phyloP scores from a whole-genome alignment of 2,329 filamentous ascomycete genomes.

The Thielaviopsis musarum region DNA sequence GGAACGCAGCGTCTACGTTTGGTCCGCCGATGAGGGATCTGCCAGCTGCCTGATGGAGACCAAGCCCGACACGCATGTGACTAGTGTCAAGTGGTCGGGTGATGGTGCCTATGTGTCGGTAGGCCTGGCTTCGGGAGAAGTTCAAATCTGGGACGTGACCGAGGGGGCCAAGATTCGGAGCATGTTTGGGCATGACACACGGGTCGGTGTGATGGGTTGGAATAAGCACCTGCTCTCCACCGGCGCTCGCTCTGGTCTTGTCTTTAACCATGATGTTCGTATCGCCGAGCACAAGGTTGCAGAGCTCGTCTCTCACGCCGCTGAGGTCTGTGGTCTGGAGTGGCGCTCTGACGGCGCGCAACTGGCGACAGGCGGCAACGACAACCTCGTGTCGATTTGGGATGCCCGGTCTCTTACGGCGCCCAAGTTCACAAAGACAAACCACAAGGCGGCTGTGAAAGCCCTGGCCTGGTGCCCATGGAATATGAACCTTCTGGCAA shows the following conservation, averaged over 20 bases:
- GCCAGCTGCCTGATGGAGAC: conserved; percentile 84
- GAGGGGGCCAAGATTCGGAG: conserved; percentile 90
- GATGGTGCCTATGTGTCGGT: conserved; percentile 94
- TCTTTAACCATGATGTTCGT: conserved; percentile 97
- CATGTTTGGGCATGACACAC: conserved; percentile 95
- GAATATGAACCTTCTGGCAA: conserved; percentile 94
- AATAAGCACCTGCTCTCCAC: conserved; percentile 96
- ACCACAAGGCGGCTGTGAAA: conserved; percentile 98
- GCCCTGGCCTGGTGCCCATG: conserved; percentile 97
- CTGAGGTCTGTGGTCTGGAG: conserved; percentile 93
- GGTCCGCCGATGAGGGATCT: conserved; percentile 86
- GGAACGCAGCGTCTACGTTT: conserved; percentile 93
- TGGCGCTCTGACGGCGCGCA: conserved; percentile 95
- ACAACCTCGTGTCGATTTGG: conserved; percentile 99
- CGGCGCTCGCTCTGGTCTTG: conserved; percentile 81
- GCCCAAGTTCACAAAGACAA: conserved; percentile 98
- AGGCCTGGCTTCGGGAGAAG: conserved; percentile 84
- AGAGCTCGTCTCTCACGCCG: conserved; percentile 91
- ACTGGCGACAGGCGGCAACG: conserved; percentile 92
- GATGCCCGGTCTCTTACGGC: conserved; percentile 84
- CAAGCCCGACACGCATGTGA: conserved; percentile 80
- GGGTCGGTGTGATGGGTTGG: conserved; percentile 97
- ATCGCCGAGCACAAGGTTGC: conserved; percentile 96
- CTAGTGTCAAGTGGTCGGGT: conserved; percentile 96
- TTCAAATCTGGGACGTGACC: conserved; percentile 98